Evolutionary conservation across 2,329 filamentous ascomycete genomes (phyloP), one percentile per base, ranked within the genome.

Genomic region (Fusarium liriodendri): DNA sequence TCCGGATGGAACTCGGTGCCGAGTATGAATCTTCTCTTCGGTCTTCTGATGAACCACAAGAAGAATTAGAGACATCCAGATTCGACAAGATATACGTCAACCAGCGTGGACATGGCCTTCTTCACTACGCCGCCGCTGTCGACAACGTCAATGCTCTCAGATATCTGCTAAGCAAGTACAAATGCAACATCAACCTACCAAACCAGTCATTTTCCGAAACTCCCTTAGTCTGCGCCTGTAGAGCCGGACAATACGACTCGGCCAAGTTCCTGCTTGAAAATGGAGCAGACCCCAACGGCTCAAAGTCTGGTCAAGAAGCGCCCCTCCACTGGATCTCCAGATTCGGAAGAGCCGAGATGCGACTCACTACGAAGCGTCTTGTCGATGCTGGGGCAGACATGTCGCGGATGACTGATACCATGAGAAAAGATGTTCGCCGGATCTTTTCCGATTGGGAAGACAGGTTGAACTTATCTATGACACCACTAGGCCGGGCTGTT

Each of bases 21-120:
- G 20, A 42, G 35, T 64, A 45, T 42, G 16, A 14, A 14, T n/a
- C 35, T n/a, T 57, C 50, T 45, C 61, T 64, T 25, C 35, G 37
- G 11, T 40, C 35, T 22, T 9, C 25, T 2, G 6, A 16, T 14
- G 14, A 27, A 18, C 6, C 8, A 18, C 35, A 33, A 3, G 9
- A 16, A n/a, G 7, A 11, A n/a, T 32, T 37, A 20, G 29, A 45
- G 14, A 14, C 47, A 18, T 57, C 25, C 20, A 32, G 35, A 6
- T 64, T 64, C 14, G 62, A 64, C 50, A 32, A 58, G n/a, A 64
- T 64, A 20, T 64, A 58, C n/a, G 52, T 64, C 27, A 64, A 64
- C 29, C 11, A 47, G 20, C 32, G 62, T 11, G 62, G 62, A 1
- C 62, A 64, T 10, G 52, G 62, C 10, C 29, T 58, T 22, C 38